These are phyloP conservation scores for Lyophyllum atratum DNA, from an alignment of 768 basidiomycete genomes.

Conservation along the genomic window DNA sequence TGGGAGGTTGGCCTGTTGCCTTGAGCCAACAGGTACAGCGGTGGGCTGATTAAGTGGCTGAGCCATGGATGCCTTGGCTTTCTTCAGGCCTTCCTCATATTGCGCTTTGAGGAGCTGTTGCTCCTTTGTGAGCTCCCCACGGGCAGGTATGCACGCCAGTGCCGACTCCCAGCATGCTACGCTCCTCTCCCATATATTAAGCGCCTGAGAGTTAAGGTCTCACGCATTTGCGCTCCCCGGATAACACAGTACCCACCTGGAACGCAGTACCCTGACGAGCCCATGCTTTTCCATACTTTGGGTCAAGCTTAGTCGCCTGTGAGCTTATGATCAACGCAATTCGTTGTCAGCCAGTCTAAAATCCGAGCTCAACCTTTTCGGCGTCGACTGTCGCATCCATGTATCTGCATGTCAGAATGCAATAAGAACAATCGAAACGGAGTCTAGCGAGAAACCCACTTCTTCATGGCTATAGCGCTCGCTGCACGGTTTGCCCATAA, in stretches of 20 bases:
- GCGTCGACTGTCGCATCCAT: slow-evolving; percentile 34
- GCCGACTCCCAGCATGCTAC: slow-evolving; percentile 33
- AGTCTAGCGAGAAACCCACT: slow-evolving; percentile 23
- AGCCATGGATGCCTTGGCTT: slow-evolving; percentile 16
- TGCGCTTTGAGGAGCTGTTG: slow-evolving; percentile 37
- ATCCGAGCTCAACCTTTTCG: slow-evolving; percentile 21
- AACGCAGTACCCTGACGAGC: slow-evolving; percentile 37
- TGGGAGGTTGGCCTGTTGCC: slow-evolving; percentile 16
- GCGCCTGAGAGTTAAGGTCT: slow-evolving; percentile 16
- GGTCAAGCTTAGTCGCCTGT: slow-evolving; percentile 40
- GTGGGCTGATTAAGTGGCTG: not conserved
- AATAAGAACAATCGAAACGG: not conserved
- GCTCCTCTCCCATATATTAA: slow-evolving; percentile 19
- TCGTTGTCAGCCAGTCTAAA: too few species aligned
- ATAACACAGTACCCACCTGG: slow-evolving; percentile 20
- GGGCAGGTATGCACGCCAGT: slow-evolving; percentile 25
- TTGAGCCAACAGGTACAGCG: not conserved
- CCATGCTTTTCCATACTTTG: slow-evolving; percentile 44
- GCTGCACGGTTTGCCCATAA: slow-evolving; percentile 49
- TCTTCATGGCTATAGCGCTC: slow-evolving; percentile 35
- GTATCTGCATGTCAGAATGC: slow-evolving; percentile 24
- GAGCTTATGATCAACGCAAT: too few species aligned
- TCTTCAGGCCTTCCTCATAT: slow-evolving; percentile 30
- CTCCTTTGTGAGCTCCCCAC: slow-evolving; percentile 25
- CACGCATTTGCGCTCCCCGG: not conserved